These are phyloP conservation scores for Porcisia hertigi DNA, from an alignment of 208 protist species.

Conservation along the genomic window DNA sequence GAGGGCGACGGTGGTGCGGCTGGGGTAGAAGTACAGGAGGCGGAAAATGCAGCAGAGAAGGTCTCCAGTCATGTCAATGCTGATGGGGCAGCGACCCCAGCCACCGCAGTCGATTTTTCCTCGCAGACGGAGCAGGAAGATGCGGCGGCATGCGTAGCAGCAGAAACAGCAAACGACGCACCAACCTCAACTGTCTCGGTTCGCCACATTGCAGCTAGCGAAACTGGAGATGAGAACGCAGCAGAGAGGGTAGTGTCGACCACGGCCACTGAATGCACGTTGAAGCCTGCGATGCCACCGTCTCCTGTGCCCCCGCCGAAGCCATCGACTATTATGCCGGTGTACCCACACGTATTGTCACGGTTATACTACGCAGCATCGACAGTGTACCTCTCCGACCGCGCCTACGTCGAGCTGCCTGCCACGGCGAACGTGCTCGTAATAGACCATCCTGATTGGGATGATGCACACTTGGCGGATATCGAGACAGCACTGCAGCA, in stretches of 20 bases:
- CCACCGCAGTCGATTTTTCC: neutral
- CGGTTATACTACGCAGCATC: conserved; percentile 23
- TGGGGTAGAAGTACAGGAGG: neutral
- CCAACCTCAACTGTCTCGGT: neutral
- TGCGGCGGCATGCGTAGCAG: neutral
- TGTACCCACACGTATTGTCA: conserved; percentile 15
- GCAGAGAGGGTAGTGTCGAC: too few species aligned
- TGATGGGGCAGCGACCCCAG: neutral
- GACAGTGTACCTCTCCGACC: conserved; percentile 36
- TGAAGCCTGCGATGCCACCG: neutral
- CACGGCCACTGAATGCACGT: neutral
- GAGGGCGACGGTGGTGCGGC: neutral
- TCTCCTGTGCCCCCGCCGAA: neutral
- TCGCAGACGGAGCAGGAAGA: neutral
- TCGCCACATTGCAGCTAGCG: neutral
- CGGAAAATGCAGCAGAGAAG: neutral
- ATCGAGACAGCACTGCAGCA: conserved; percentile 18
- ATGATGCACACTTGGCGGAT: neutral
- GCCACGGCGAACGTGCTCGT: conserved; percentile 45
- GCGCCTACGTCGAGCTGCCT: conserved; percentile 30
- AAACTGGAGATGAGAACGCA: neutral
- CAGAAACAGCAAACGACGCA: neutral
- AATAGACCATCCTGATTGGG: conserved; percentile 29
- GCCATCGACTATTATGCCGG: conserved; percentile 16
- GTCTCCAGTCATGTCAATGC: neutral